Conservation (phyloP, 352 stramenopile genomes). For the Saprolegnia diclina region DNA sequence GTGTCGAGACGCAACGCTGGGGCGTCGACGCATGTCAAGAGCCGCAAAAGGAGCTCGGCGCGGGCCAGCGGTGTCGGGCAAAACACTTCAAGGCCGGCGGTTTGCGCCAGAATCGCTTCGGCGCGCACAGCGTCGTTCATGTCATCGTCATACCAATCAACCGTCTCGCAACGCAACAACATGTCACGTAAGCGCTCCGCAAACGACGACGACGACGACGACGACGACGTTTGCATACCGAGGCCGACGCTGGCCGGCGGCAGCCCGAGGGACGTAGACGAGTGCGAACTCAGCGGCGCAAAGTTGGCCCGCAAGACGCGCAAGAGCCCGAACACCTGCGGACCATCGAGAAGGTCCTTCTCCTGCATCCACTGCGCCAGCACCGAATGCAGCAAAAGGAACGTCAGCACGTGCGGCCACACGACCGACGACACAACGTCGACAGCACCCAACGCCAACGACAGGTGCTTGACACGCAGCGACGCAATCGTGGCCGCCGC, state of each 20-base stretch:
- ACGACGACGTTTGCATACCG: not conserved
- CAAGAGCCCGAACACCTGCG: not conserved
- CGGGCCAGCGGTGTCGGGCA: conserved; percentile 4
- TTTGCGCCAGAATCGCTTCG: conserved; percentile 9
- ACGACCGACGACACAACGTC: conserved; percentile 1
- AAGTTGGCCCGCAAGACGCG: conserved; percentile 20
- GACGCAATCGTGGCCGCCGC: not conserved
- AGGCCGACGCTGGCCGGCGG: conserved; percentile 13
- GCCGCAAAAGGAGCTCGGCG: not conserved
- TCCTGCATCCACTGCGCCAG: not conserved
- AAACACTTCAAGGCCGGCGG: conserved; percentile 21
- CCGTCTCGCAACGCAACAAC: not conserved
- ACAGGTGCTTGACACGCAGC: not conserved
- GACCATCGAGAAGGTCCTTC: not conserved
- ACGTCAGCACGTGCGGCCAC: conserved; percentile 19
- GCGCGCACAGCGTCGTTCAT: not conserved
- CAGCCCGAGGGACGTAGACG: not conserved
- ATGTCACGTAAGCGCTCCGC: not conserved
- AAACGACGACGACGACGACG: conserved; percentile 25
- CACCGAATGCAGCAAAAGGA: conserved; percentile 21
- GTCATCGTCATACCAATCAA: conserved; percentile 20
- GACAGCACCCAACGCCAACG: not conserved
- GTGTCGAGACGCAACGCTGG: not conserved
- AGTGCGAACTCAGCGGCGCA: not conserved
- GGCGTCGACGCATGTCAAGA: not conserved